Evolutionary conservation across 257 asterid genomes (phyloP).

Genomic region (Nicotiana knightiana): DNA sequence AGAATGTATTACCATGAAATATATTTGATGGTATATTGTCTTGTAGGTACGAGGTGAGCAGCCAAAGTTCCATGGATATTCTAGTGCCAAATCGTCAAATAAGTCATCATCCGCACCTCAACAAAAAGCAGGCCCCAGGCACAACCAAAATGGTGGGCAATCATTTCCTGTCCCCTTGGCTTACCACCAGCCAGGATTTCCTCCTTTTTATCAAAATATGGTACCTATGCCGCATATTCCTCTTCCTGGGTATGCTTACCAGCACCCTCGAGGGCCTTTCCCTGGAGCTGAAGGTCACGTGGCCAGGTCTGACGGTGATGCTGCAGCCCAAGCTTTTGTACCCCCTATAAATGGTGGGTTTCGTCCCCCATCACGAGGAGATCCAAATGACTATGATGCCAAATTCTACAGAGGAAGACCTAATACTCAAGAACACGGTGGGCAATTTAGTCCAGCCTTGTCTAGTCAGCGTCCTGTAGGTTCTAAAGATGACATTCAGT

Average conservation of each 20-base stretch:
- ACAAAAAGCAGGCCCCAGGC: conserved; percentile 55
- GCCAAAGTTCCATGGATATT: conserved; percentile 52
- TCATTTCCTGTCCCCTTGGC: conserved; percentile 47
- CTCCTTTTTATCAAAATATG: conserved; percentile 52
- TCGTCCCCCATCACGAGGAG: conserved; percentile 40
- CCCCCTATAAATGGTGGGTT: conserved; percentile 45
- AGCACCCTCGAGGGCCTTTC: conserved; percentile 38
- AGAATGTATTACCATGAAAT: not conserved
- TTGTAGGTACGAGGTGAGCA: conserved; percentile 54
- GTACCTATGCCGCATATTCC: conserved; percentile 45
- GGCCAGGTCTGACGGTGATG: conserved; percentile 38
- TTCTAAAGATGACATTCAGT: conserved; percentile 38
- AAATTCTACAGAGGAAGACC: conserved; percentile 47
- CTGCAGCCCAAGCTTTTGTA: conserved; percentile 38
- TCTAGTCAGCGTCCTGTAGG: conserved; percentile 46
- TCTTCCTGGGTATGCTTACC: conserved; percentile 57
- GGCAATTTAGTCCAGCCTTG: conserved; percentile 32
- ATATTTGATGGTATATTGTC: conserved; percentile 9
- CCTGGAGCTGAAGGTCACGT: conserved; percentile 40
- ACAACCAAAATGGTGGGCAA: conserved; percentile 46
- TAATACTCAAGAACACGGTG: conserved; percentile 37
- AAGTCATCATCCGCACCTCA: conserved; percentile 45
- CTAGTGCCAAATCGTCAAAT: conserved; percentile 43
- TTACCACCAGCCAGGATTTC: conserved; percentile 37
- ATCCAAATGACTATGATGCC: conserved; percentile 36